These are phyloP conservation scores for Phalaenopsis aphrodite DNA, from an alignment of 106 monocot genomes.

Conservation along the genomic window DNA sequence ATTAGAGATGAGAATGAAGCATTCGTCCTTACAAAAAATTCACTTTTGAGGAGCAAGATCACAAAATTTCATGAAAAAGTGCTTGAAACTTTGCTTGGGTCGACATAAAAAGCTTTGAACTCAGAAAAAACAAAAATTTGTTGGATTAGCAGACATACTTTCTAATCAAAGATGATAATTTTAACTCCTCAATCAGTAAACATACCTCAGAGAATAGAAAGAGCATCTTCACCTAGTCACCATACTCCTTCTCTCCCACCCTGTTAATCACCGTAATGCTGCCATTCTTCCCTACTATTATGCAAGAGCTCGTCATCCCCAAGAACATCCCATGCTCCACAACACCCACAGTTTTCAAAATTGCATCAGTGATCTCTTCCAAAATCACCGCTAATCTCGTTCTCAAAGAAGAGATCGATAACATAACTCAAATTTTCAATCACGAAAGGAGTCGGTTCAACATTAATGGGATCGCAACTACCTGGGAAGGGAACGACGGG, in stretches of 20 bases:
- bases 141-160: not conserved
- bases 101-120: not conserved
- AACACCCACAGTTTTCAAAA: conserved; percentile 69
- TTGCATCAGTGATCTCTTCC: conserved; percentile 38
- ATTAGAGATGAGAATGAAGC: not conserved
- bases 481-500: too few relatives aligned
- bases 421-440: conserved; percentile 83
- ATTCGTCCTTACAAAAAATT: not conserved
- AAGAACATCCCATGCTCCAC: conserved; percentile 97
- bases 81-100: not conserved
- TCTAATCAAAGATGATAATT: not conserved
- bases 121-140: not conserved
- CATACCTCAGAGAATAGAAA: not conserved
- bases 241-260: not conserved
- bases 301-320: conserved; percentile 61
- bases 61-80: not conserved
- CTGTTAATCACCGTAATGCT: conserved; percentile 18
- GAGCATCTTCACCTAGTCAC: not conserved
- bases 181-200: not conserved
- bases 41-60: too few relatives aligned
- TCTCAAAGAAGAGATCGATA: conserved; percentile 67
- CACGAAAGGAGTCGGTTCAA: conserved; percentile 27
- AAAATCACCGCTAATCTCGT: conserved; percentile 59
- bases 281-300: conserved; percentile 64
- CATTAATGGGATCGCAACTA: not conserved